Percentiles rank a stretch among this genome's conserved stretches.
Evolutionary conservation across 306 rosid genomes (phyloP).

Genomic region (Abrus precatorius): DNA sequence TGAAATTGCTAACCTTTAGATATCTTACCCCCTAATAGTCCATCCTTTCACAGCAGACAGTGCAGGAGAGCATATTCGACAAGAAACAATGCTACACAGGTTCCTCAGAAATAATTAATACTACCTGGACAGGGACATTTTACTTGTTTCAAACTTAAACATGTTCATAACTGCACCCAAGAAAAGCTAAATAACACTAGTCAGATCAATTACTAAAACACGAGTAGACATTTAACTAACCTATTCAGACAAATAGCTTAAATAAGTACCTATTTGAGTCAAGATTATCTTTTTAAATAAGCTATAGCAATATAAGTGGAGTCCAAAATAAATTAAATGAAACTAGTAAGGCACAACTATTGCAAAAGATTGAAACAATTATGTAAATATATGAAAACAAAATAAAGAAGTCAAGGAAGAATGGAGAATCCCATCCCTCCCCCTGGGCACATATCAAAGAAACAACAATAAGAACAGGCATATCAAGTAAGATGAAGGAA

Average conservation of each 20-base stretch:
- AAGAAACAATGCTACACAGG: slow-evolving; percentile 26
- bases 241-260: neutral
- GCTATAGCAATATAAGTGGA: neutral
- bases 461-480: slow-evolving; percentile 15
- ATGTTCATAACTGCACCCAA: slow-evolving; percentile 15
- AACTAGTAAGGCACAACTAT: neutral
- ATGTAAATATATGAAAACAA: slow-evolving; percentile 12
- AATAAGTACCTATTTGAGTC: neutral
- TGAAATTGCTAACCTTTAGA: neutral
- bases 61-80: slow-evolving; percentile 4
- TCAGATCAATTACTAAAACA: slow-evolving; percentile 25
- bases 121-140: neutral
- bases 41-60: neutral
- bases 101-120: neutral
- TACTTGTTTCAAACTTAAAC: slow-evolving; percentile 1
- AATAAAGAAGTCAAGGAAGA: slow-evolving; percentile 16
- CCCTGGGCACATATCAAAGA: neutral
- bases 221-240: slow-evolving; percentile 6
- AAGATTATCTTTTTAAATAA: neutral
- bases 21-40: neutral
- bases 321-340: slow-evolving; percentile 11
- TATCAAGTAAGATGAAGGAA: slow-evolving; percentile 18
- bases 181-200: slow-evolving; percentile 15
- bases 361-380: slow-evolving; percentile 44
- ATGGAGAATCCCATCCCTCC: neutral